A percentile compares a stretch with the other conserved stretches of the same genome.
Evolutionary conservation across 176 grass and related monocot genomes (phyloP).

Genomic region (Carex cristatella): DNA sequence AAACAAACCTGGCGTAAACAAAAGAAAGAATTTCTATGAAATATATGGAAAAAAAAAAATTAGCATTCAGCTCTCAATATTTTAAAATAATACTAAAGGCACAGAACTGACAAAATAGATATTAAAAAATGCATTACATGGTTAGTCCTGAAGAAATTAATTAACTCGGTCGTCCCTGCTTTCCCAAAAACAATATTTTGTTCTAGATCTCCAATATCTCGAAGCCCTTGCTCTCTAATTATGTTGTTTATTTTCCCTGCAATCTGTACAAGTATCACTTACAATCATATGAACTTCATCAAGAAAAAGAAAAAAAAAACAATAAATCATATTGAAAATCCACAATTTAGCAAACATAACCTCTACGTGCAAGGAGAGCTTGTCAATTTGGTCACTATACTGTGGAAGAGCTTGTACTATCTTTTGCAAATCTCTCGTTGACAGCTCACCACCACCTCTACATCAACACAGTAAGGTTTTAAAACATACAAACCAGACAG

Average conservation of each 20-base stretch:
- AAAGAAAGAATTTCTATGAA: not conserved
- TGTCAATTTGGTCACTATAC: slow-evolving; percentile 96
- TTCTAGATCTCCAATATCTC: slow-evolving; percentile 83
- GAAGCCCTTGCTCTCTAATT: slow-evolving; percentile 79
- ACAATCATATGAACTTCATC: slow-evolving; percentile 1
- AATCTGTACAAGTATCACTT: slow-evolving; percentile 59
- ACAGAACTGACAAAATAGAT: slow-evolving; percentile 2
- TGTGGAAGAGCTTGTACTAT: slow-evolving; percentile 93
- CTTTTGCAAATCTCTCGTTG: slow-evolving; percentile 89
- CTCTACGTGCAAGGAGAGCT: slow-evolving; percentile 92
- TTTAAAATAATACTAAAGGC: not conserved
- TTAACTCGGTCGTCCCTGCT: slow-evolving; percentile 87
- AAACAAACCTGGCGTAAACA: not conserved
- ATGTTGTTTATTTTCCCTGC: slow-evolving; percentile 81
- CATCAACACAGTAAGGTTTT: not conserved
- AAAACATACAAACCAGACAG: not conserved
- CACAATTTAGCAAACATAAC: slow-evolving; percentile 31
- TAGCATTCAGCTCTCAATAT: not conserved
- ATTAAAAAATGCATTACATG: slow-evolving; percentile 45
- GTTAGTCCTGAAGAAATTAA: slow-evolving; percentile 82
- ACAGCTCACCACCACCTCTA: slow-evolving; percentile 70
- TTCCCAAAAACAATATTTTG: slow-evolving; percentile 98
- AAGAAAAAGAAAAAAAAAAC: not conserved
- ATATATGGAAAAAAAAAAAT: not conserved
- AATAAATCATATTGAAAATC: not conserved